phyloP scores from a whole-genome alignment of 176 grass and related monocot genomes.

The Carex parvula region DNA sequence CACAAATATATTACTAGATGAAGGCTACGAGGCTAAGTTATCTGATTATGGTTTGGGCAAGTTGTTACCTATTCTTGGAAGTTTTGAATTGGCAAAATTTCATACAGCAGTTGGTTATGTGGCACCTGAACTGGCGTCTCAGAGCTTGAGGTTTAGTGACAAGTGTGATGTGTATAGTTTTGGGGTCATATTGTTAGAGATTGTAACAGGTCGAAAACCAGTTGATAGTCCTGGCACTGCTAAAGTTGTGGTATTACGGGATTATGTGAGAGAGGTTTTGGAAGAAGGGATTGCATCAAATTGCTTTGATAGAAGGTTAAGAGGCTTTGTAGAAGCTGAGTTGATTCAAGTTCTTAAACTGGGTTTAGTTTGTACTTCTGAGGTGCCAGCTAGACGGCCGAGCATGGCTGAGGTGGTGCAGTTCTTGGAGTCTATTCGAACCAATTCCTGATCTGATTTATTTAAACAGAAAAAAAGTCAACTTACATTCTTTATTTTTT shows the following conservation, averaged over 20 bases:
- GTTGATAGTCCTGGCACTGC: slow-evolving; percentile 54
- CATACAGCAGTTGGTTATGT: slow-evolving; percentile 71
- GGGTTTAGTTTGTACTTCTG: slow-evolving; percentile 85
- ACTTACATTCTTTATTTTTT: slow-evolving; percentile 59
- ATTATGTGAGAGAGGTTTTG: slow-evolving; percentile 76
- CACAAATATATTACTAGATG: slow-evolving; percentile 83
- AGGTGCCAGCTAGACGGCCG: slow-evolving; percentile 66
- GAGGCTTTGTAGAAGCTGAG: slow-evolving; percentile 66
- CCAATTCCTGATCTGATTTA: slow-evolving; percentile 66
- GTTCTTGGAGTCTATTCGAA: slow-evolving; percentile 87
- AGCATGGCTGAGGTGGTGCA: slow-evolving; percentile 97
- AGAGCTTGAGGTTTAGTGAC: slow-evolving; percentile 70
- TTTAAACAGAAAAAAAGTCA: slow-evolving; percentile 42
- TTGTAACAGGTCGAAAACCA: slow-evolving; percentile 81
- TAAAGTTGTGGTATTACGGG: slow-evolving; percentile 48
- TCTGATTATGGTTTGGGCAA: slow-evolving; percentile 90
- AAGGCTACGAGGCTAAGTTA: slow-evolving; percentile 75
- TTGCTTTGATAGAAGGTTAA: slow-evolving; percentile 77
- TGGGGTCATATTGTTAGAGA: slow-evolving; percentile 88
- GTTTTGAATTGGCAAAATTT: slow-evolving; percentile 68
- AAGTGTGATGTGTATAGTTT: slow-evolving; percentile 99
- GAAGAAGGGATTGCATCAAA: slow-evolving; percentile 63
- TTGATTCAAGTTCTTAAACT: slow-evolving; percentile 93
- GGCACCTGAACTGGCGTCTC: slow-evolving; percentile 79
- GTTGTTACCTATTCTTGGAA: slow-evolving; percentile 77